A percentile compares a stretch with the other conserved stretches of the same genome.
Conservation (phyloP, 2,329 filamentous ascomycete species). For the Arachnomyces sp. region DNA sequence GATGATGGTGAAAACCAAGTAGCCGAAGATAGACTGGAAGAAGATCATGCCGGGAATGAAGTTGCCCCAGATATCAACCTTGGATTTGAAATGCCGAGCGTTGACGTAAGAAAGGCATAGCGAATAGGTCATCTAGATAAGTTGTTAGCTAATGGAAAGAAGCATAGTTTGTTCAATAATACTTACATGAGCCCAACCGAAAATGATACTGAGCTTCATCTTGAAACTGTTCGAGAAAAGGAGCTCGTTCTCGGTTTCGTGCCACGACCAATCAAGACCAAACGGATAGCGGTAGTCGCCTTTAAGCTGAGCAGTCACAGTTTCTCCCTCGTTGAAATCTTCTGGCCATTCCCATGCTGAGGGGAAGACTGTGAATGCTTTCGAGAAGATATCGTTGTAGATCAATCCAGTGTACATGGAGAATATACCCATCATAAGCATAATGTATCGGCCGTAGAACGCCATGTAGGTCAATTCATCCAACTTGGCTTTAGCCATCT, state of each 20-base stretch:
- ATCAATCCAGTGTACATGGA: conserved; percentile 95
- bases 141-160: conserved; percentile 4
- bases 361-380: conserved; percentile 77
- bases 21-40: conserved; percentile 98
- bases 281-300: conserved; percentile 84
- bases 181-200: conserved; percentile 78
- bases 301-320: conserved; percentile 60
- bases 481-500: conserved; percentile 72
- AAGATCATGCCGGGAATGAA: conserved; percentile 98
- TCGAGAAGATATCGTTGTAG: conserved; percentile 97
- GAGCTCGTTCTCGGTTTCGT: conserved; percentile 87
- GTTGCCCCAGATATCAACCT: conserved; percentile 94
- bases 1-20: conserved; percentile 84
- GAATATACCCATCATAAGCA: conserved; percentile 94
- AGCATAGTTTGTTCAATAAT: neutral
- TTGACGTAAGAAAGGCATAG: conserved; percentile 89
- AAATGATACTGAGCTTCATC: conserved; percentile 98
- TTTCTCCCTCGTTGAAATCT: conserved; percentile 56
- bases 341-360: conserved; percentile 84
- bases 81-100: conserved; percentile 85
- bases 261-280: conserved; percentile 93
- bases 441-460: conserved; percentile 97
- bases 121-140: conserved; percentile 89
- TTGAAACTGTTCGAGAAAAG: conserved; percentile 98
- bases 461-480: conserved; percentile 98